These are phyloP conservation scores for Penicillium sp. DNA, from an alignment of 2,329 filamentous ascomycete species.

Conservation along the genomic window DNA sequence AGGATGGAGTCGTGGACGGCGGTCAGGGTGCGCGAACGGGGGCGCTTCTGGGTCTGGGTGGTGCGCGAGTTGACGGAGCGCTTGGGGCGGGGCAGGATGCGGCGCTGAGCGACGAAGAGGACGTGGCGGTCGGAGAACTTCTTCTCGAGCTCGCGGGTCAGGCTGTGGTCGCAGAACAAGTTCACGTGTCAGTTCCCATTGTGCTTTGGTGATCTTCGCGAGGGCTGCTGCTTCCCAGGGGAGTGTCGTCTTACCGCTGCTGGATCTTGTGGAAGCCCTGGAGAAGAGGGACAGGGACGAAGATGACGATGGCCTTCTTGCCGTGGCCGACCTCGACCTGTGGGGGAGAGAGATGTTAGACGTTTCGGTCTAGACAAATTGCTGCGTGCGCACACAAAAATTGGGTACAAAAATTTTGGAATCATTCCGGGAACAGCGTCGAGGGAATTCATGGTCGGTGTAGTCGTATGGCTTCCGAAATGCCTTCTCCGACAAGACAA, in stretches of 20 bases:
- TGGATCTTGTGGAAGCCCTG: slow-evolving; percentile 98
- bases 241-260: slow-evolving; percentile 75
- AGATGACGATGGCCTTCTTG: slow-evolving; percentile 99
- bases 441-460: slow-evolving; percentile 2
- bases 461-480: background rate
- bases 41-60: slow-evolving; percentile 97
- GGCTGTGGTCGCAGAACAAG: slow-evolving; percentile 55
- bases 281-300: slow-evolving; percentile 99
- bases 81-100: slow-evolving; percentile 98
- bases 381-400: slow-evolving; percentile 16
- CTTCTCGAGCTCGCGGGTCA: slow-evolving; percentile 99
- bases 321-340: slow-evolving; percentile 99
- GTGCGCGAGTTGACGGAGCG: slow-evolving; percentile 95
- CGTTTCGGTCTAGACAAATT: slow-evolving; percentile 9
- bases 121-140: slow-evolving; percentile 99
- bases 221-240: background rate
- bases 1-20: slow-evolving; percentile 99
- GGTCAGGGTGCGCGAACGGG: slow-evolving; percentile 94
- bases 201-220: background rate
- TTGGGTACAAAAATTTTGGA: slow-evolving; percentile 8
- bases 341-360: slow-evolving; percentile 37
- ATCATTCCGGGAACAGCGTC: slow-evolving; percentile 3
- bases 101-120: slow-evolving; percentile 96
- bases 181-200: slow-evolving; percentile 14
- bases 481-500: background rate